Conservation (phyloP, 2,329 filamentous ascomycete genomes). For the Aspergillus oerlinghausenensis region DNA sequence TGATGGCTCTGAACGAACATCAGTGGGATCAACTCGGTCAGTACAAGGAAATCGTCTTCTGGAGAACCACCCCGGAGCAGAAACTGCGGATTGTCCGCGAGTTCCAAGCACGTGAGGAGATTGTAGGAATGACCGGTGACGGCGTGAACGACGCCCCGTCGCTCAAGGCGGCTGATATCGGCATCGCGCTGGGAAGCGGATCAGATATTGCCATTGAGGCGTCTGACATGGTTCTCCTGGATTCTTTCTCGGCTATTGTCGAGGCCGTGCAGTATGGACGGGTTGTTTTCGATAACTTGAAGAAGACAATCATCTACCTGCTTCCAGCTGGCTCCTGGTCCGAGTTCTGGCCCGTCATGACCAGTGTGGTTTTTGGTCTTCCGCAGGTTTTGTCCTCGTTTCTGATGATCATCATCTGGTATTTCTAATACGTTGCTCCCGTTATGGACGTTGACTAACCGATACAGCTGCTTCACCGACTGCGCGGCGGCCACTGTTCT, state of each 20-base stretch:
- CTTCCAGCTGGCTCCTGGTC: constrained; percentile 69
- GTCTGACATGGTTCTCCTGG: constrained; percentile 59
- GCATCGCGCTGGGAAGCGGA: constrained; percentile 55
- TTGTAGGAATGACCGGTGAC: constrained; percentile 51
- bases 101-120: constrained; percentile 58
- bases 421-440: constrained; percentile 5
- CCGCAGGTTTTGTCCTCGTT: constrained; percentile 70
- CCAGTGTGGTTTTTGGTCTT: constrained; percentile 66
- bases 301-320: constrained; percentile 72
- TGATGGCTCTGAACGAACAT: constrained; percentile 59
- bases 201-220: constrained; percentile 60
- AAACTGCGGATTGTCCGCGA: constrained; percentile 76
- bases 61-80: constrained; percentile 71
- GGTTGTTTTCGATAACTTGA: constrained; percentile 71
- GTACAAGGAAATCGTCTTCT: constrained; percentile 72
- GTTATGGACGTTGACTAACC: not conserved
- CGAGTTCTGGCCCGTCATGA: constrained; percentile 72
- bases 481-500: constrained; percentile 68
- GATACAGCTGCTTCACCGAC: constrained; percentile 64
- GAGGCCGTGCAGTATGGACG: constrained; percentile 68
- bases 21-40: constrained; percentile 64
- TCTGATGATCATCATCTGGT: constrained; percentile 66
- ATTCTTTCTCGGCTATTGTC: constrained; percentile 67
- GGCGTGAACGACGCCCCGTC: constrained; percentile 51
- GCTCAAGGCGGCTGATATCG: constrained; percentile 56